These are phyloP conservation scores for Pleurozium schreberi DNA, from an alignment of 225 moss, liverwort and hornwort species.

Conservation along the genomic window DNA sequence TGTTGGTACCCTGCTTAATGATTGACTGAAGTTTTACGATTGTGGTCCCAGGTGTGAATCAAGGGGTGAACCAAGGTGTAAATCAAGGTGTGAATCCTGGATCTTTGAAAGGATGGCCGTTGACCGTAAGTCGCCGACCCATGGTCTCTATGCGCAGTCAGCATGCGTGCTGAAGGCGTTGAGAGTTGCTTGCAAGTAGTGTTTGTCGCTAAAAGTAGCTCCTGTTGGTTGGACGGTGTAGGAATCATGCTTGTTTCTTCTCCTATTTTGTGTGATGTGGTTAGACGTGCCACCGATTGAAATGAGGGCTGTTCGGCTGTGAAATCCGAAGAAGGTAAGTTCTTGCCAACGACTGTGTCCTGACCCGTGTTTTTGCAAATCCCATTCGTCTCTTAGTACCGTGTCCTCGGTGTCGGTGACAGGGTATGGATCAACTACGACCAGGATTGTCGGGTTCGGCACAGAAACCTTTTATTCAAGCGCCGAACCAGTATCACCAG, in stretches of 20 bases:
- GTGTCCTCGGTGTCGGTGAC: background rate
- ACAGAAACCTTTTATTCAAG: constrained; percentile 70
- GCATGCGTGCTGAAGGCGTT: background rate
- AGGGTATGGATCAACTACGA: constrained; percentile 85
- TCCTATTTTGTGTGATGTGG: background rate
- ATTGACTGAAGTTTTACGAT: background rate
- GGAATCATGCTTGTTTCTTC: background rate
- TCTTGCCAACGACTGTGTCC: background rate
- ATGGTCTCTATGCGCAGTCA: background rate
- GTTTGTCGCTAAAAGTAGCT: background rate
- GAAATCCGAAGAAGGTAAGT: background rate
- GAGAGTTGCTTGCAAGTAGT: background rate
- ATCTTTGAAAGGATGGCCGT: constrained; percentile 87
- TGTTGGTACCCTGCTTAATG: background rate
- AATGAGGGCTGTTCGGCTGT: background rate
- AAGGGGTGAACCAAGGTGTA: constrained; percentile 52
- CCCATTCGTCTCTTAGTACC: background rate
- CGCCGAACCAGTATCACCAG: constrained; percentile 75
- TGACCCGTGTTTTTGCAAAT: background rate
- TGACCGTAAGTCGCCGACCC: constrained; percentile 56
- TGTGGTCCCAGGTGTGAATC: constrained; percentile 53
- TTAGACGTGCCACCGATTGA: background rate
- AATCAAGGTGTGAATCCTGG: constrained; percentile 69
- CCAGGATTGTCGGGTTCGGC: constrained; percentile 54
- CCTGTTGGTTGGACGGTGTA: background rate